Percentiles rank a stretch among this genome's conserved stretches.
Conservation (phyloP, 2,329 filamentous ascomycete genomes). For the Aspergillus fijiensis region DNA sequence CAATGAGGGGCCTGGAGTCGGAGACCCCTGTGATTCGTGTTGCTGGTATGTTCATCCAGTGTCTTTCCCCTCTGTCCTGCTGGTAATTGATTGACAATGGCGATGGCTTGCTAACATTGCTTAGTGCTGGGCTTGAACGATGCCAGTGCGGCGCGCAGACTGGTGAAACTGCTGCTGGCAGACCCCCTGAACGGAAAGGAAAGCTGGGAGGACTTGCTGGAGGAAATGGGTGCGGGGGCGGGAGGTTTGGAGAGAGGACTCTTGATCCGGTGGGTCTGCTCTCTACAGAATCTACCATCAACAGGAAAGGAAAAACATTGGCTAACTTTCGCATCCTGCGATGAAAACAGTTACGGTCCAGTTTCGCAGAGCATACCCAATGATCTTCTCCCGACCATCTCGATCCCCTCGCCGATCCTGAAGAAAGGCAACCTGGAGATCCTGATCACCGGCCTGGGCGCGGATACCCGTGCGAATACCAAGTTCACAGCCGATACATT, state of each 20-base stretch:
- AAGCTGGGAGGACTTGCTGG: slow-evolving; percentile 66
- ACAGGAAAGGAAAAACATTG: slow-evolving; percentile 41
- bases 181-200: slow-evolving; percentile 65
- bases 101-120: background rate
- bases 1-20: slow-evolving; percentile 57
- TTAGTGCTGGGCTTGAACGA: slow-evolving; percentile 53
- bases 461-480: slow-evolving; percentile 50
- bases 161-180: slow-evolving; percentile 68
- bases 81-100: background rate
- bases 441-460: slow-evolving; percentile 55
- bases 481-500: slow-evolving; percentile 60
- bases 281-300: slow-evolving; percentile 54
- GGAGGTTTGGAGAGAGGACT: slow-evolving; percentile 53
- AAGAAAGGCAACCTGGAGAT: slow-evolving; percentile 60
- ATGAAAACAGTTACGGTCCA: slow-evolving; percentile 53
- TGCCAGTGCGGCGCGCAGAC: slow-evolving; percentile 51
- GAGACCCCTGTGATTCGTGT: slow-evolving; percentile 55
- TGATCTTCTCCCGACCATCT: slow-evolving; percentile 55
- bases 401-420: slow-evolving; percentile 57
- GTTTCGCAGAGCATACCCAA: slow-evolving; percentile 48
- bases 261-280: slow-evolving; percentile 57
- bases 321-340: background rate
- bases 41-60: slow-evolving; percentile 45
- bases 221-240: slow-evolving; percentile 44
- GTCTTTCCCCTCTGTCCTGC: background rate